Percentiles rank a stretch among this genome's conserved stretches.
Evolutionary conservation across 192 early-diverging fungal species (phyloP).

Genomic region (Podila clonocystis): DNA sequence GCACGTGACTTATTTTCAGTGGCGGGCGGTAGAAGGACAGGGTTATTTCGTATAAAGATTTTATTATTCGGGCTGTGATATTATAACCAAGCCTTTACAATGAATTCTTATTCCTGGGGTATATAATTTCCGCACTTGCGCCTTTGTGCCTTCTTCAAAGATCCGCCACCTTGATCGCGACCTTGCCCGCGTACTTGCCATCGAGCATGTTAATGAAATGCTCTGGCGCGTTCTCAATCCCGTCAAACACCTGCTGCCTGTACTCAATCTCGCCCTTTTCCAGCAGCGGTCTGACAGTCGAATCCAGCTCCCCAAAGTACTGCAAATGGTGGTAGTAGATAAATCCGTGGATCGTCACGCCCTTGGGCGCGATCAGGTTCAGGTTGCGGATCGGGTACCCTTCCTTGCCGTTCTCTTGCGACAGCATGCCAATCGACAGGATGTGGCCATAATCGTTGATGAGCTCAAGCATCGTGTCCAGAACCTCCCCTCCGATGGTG

Average conservation of each 20-base stretch:
- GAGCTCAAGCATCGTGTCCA: conserved; percentile 72
- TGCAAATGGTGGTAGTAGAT: conserved; percentile 58
- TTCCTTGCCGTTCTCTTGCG: conserved; percentile 76
- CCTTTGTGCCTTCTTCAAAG: too few species aligned
- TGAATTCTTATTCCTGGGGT: too few species aligned
- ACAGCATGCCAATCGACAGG: conserved; percentile 74
- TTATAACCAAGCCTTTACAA: too few species aligned
- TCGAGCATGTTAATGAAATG: conserved; percentile 69
- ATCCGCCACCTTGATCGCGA: conserved; percentile 61
- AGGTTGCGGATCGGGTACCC: conserved; percentile 70
- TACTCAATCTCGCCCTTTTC: conserved; percentile 28
- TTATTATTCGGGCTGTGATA: too few species aligned
- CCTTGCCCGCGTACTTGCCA: conserved; percentile 77
- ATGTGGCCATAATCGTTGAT: conserved; percentile 74
- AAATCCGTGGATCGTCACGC: conserved; percentile 69
- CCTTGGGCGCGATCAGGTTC: conserved; percentile 58
- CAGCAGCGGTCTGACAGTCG: conserved; percentile 21
- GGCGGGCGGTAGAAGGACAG: too few species aligned
- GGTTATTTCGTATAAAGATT: too few species aligned
- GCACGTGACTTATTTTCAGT: too few species aligned
- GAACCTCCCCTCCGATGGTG: conserved; percentile 80
- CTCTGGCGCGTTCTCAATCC: conserved; percentile 52
- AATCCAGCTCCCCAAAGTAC: conserved; percentile 55
- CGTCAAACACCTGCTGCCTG: conserved; percentile 36
- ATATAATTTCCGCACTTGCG: too few species aligned